Evolutionary conservation across 179 eudicot species (phyloP).

Genomic region (Corrigiola litoralis): DNA sequence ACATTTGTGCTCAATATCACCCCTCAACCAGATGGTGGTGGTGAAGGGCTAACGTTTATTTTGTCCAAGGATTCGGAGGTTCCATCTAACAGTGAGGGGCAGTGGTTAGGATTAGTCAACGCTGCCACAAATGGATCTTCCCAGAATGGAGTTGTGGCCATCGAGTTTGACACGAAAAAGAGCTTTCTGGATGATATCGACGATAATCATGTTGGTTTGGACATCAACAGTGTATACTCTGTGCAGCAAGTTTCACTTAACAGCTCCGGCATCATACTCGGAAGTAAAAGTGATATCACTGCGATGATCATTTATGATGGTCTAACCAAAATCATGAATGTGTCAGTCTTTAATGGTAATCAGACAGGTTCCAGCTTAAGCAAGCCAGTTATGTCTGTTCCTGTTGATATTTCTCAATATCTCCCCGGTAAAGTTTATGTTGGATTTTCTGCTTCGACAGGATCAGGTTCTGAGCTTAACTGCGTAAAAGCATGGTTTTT

Average conservation of each 20-base stretch:
- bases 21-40: constrained; percentile 8
- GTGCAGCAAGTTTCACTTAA: constrained; percentile 4
- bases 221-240: constrained; percentile 28
- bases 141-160: constrained; percentile 16
- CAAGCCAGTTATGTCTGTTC: constrained; percentile 14
- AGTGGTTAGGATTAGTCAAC: constrained; percentile 40
- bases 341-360: constrained; percentile 21
- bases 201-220: constrained; percentile 33
- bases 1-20: constrained; percentile 31
- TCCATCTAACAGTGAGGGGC: constrained; percentile 25
- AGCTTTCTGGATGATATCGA: constrained; percentile 30
- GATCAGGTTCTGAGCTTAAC: constrained; percentile 25
- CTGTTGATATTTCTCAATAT: constrained; percentile 20
- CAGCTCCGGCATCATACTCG: constrained; percentile 12
- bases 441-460: constrained; percentile 39
- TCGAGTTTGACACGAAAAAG: constrained; percentile 39
- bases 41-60: constrained; percentile 35
- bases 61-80: constrained; percentile 11
- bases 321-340: constrained; percentile 12
- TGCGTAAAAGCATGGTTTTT: constrained; percentile 35
- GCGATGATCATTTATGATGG: constrained; percentile 26
- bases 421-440: constrained; percentile 27
- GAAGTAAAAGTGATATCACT: constrained; percentile 14
- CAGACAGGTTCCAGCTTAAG: background rate
- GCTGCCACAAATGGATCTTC: constrained; percentile 28